A percentile compares a stretch with the other conserved stretches of the same genome.
These are phyloP conservation scores for Talaromyces borbonicus DNA, from an alignment of 495 filamentous ascomycete species.

Conservation along the genomic window DNA sequence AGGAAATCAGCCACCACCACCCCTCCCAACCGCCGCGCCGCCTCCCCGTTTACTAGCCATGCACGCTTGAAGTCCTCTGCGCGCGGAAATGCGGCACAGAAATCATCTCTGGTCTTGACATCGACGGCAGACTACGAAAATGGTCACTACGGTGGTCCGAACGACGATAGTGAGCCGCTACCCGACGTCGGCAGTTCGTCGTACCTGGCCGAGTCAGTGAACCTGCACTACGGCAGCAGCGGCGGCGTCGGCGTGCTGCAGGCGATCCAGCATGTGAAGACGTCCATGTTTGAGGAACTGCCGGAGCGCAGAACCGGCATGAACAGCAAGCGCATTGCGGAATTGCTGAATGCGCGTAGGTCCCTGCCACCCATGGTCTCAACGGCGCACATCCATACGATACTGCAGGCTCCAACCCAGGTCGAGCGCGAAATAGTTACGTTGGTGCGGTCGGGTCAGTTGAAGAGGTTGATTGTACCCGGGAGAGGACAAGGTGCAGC, in stretches of 20 bases:
- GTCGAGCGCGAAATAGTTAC: slow-evolving; percentile 67
- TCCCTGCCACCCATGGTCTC: slow-evolving; percentile 61
- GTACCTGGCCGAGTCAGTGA: slow-evolving; percentile 35
- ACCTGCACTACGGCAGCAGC: no score
- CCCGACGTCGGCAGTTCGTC: slow-evolving; percentile 29
- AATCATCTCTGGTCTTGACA: neutral
- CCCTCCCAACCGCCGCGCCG: slow-evolving; percentile 15
- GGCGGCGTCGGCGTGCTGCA: slow-evolving; percentile 57
- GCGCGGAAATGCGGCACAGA: slow-evolving; percentile 12
- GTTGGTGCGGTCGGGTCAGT: slow-evolving; percentile 44
- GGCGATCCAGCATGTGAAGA: slow-evolving; percentile 50
- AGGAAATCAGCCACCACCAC: slow-evolving; percentile 16
- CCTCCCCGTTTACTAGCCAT: slow-evolving; percentile 43
- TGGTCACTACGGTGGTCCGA: slow-evolving; percentile 32
- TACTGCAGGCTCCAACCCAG: slow-evolving; percentile 54
- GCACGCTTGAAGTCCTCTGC: slow-evolving; percentile 47
- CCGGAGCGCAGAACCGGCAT: slow-evolving; percentile 57
- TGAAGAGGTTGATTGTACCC: slow-evolving; percentile 59
- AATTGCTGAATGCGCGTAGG: slow-evolving; percentile 57
- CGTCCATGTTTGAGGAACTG: slow-evolving; percentile 58
- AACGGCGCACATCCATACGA: slow-evolving; percentile 59
- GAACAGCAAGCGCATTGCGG: slow-evolving; percentile 60
- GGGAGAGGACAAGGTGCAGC: slow-evolving; percentile 49
- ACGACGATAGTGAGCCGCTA: slow-evolving; percentile 34
- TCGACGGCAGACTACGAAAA: slow-evolving; percentile 22